A percentile compares a stretch with the other conserved stretches of the same genome.
Evolutionary conservation across 306 rosid species (phyloP).

Genomic region (Psophocarpus tetragonolobus): DNA sequence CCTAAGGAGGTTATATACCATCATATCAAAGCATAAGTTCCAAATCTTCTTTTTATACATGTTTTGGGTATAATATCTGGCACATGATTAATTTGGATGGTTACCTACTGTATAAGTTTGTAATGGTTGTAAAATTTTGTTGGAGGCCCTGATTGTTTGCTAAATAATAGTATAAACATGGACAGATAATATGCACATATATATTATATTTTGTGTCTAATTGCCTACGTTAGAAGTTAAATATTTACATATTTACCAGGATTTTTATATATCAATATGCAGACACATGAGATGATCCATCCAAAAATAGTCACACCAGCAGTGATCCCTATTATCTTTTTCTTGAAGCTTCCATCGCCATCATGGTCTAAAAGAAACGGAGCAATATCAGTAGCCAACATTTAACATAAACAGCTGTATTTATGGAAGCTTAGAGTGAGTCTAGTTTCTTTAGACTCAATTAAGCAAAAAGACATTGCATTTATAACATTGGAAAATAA

Average conservation of each 20-base stretch:
- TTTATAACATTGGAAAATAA: neutral
- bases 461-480: neutral
- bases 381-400: neutral
- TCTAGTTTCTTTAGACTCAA: neutral
- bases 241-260: neutral
- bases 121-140: no score
- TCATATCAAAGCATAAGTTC: neutral
- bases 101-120: neutral
- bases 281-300: neutral
- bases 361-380: neutral
- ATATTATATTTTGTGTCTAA: neutral
- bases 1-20: neutral
- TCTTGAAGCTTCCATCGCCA: neutral
- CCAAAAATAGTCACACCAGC: slow-evolving; percentile 3
- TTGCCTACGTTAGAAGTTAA: neutral
- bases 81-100: neutral
- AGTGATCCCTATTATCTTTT: neutral
- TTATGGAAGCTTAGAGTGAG: neutral
- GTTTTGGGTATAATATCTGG: neutral
- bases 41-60: neutral
- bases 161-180: no score
- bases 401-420: neutral
- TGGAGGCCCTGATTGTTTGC: no score
- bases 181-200: neutral
- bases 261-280: neutral